A percentile compares a stretch with the other conserved stretches of the same genome.
These are phyloP conservation scores for Paxillus rubicundulus DNA, from an alignment of 768 basidiomycete species.

Conservation along the genomic window DNA sequence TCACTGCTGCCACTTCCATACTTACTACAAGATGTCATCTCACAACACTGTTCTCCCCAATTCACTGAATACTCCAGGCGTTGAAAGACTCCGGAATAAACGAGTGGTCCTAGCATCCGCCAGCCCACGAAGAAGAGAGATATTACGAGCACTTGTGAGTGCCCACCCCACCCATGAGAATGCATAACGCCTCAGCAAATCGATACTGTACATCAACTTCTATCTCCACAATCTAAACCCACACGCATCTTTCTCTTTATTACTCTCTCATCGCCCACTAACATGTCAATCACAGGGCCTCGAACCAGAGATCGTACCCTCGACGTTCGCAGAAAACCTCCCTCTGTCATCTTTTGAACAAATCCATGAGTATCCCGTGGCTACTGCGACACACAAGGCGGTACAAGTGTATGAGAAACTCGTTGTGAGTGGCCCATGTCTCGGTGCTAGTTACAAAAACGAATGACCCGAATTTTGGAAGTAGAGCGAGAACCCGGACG, in stretches of 20 bases:
- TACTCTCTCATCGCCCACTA: neutral
- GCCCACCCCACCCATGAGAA: neutral
- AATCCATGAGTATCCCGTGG: conserved; percentile 70
- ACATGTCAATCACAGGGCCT: conserved; percentile 46
- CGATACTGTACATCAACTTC: neutral
- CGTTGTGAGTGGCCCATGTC: conserved; percentile 44
- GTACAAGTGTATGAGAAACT: conserved; percentile 85
- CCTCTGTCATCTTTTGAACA: conserved; percentile 64
- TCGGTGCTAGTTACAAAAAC: neutral
- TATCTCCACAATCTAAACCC: neutral
- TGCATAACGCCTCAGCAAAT: neutral
- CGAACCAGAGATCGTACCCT: conserved; percentile 67
- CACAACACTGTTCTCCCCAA: conserved; percentile 57
- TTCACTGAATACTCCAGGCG: conserved; percentile 58
- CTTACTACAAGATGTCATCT: conserved; percentile 1
- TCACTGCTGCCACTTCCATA: too few species aligned
- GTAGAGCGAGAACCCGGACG: conserved; percentile 55
- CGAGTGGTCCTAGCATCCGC: conserved; percentile 83
- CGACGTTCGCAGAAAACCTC: conserved; percentile 80
- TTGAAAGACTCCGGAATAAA: conserved; percentile 70
- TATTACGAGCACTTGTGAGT: conserved; percentile 75
- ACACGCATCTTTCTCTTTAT: neutral
- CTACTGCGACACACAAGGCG: conserved; percentile 76
- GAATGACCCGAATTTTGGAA: conserved; percentile 1
- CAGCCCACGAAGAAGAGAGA: conserved; percentile 82